These are phyloP conservation scores for Termitomyces sp. DNA, from an alignment of 768 basidiomycete species.

Conservation along the genomic window DNA sequence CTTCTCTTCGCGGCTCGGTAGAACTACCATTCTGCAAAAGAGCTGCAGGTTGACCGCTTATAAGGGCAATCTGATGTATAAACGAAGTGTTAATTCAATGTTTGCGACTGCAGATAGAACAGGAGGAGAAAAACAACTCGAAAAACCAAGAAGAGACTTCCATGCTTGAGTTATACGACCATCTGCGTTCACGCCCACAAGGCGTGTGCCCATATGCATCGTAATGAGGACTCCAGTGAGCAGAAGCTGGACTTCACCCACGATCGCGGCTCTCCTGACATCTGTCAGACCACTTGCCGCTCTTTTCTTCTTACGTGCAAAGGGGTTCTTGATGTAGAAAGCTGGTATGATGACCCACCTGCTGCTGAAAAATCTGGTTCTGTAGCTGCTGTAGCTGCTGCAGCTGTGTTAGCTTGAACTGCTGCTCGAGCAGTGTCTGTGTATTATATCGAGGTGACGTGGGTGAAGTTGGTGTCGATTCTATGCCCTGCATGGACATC, in stretches of 20 bases:
- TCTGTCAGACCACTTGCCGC: background rate
- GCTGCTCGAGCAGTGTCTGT: conserved; percentile 63
- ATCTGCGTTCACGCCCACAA: background rate
- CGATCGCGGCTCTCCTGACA: background rate
- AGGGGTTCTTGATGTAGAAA: background rate
- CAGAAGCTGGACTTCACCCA: background rate
- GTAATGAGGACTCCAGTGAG: background rate
- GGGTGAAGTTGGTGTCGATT: conserved; percentile 21
- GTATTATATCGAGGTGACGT: conserved; percentile 27
- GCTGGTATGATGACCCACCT: conserved; percentile 42
- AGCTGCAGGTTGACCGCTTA: conserved; percentile 44
- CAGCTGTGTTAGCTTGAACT: conserved; percentile 72
- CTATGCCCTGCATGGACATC: conserved; percentile 45
- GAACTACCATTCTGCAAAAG: conserved; percentile 28
- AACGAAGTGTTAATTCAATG: background rate
- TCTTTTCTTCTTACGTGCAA: background rate
- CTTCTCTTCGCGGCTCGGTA: conserved; percentile 23
- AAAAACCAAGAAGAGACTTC: background rate
- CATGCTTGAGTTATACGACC: background rate
- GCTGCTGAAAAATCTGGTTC: conserved; percentile 85
- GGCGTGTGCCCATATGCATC: background rate
- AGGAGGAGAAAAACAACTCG: background rate
- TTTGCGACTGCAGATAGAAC: background rate
- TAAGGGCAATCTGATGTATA: conserved; percentile 55
- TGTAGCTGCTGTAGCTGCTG: conserved; percentile 71